These are phyloP conservation scores for Apostasia shenzhenica DNA, from an alignment of 106 monocot genomes.

Conservation along the genomic window DNA sequence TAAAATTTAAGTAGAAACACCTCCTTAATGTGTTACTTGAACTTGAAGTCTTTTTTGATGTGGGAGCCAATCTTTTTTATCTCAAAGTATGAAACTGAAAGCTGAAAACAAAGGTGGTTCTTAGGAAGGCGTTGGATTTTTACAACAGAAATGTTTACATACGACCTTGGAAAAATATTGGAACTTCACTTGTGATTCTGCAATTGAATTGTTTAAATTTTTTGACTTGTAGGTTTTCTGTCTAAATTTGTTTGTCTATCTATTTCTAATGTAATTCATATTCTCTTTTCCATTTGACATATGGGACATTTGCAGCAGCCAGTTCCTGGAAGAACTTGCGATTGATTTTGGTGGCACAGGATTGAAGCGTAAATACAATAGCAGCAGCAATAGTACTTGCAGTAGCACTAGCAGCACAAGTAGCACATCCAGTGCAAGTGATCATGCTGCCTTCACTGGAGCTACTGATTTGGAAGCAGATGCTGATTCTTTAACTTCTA, in stretches of 20 bases:
- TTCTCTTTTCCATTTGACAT: conserved; percentile 19
- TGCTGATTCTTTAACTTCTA: conserved; percentile 71
- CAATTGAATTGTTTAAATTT: too few relatives aligned
- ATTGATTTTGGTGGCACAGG: conserved; percentile 30
- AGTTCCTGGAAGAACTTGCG: conserved; percentile 29
- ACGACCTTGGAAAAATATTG: too few relatives aligned
- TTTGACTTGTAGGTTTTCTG: not conserved
- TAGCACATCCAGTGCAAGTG: conserved; percentile 77
- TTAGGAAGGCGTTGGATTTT: too few relatives aligned
- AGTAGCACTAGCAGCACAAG: conserved; percentile 91
- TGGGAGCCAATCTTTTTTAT: too few relatives aligned
- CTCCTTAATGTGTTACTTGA: too few relatives aligned
- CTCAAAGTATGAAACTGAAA: too few relatives aligned
- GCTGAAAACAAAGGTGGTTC: too few relatives aligned
- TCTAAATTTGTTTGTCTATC: not conserved
- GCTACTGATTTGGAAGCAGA: conserved; percentile 77
- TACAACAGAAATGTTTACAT: too few relatives aligned
- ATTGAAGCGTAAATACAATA: conserved; percentile 24
- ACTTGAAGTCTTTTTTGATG: too few relatives aligned
- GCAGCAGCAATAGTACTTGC: conserved; percentile 57
- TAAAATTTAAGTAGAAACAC: too few relatives aligned
- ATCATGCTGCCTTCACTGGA: conserved; percentile 22
- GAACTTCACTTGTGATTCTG: too few relatives aligned
- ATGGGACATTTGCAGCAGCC: conserved; percentile 30
- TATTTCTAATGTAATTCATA: not conserved